Evolutionary conservation across 768 basidiomycete genomes (phyloP).

Genomic region (Serendipita sp.): DNA sequence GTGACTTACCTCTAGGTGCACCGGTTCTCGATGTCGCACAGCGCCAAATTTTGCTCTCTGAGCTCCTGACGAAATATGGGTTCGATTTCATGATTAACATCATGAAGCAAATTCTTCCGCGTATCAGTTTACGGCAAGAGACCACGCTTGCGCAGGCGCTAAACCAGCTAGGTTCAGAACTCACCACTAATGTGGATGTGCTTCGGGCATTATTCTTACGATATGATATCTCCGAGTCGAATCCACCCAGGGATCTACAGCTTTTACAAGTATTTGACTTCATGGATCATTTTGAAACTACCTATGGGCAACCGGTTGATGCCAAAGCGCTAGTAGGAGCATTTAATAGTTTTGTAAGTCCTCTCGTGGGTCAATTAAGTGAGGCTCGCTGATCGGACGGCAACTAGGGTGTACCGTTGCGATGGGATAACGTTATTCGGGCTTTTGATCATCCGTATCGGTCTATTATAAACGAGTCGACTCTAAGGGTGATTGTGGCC

Average conservation of each 20-base stretch:
- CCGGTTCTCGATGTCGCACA: conserved; percentile 58
- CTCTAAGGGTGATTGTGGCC: conserved; percentile 74
- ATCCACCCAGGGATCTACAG: conserved; percentile 55
- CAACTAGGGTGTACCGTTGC: conserved; percentile 42
- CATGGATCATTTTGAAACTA: conserved; percentile 50
- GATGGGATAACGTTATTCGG: conserved; percentile 71
- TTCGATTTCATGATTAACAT: conserved; percentile 59
- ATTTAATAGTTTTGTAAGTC: conserved; percentile 55
- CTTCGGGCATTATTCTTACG: conserved; percentile 53
- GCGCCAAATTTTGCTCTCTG: conserved; percentile 56
- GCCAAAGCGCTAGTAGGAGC: conserved; percentile 58
- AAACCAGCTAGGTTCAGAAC: conserved; percentile 62
- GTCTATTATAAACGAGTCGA: conserved; percentile 75
- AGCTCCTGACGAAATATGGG: conserved; percentile 68
- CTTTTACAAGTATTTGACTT: conserved; percentile 56
- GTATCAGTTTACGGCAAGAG: conserved; percentile 44
- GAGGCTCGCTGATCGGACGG: neutral
- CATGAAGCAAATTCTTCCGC: conserved; percentile 57
- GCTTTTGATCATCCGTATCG: conserved; percentile 77
- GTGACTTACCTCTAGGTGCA: conserved; percentile 46
- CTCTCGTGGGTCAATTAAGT: neutral
- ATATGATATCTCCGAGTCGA: conserved; percentile 57
- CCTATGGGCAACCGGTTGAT: conserved; percentile 62
- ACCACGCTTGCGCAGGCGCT: conserved; percentile 61
- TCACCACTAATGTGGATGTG: conserved; percentile 57